Percentiles rank a stretch among this genome's conserved stretches.
Conservation (phyloP, 495 filamentous ascomycete genomes). For the Hypoxylon cercidicola region DNA sequence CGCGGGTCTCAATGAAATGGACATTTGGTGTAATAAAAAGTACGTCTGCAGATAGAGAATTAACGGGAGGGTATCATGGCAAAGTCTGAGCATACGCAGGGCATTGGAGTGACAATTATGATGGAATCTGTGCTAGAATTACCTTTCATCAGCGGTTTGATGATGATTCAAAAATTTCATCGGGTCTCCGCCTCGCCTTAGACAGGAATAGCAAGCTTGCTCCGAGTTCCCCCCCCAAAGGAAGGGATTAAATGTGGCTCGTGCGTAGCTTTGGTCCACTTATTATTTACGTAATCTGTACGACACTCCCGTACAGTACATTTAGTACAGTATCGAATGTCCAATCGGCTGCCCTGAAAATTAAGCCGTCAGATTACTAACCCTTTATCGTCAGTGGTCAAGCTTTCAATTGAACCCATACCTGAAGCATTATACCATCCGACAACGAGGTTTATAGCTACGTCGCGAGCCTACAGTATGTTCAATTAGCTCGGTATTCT, state of each 20-base stretch:
- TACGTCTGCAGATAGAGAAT: slow-evolving; percentile 69
- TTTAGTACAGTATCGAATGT: too few relatives aligned
- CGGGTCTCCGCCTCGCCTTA: slow-evolving; percentile 47
- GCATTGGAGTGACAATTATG: slow-evolving; percentile 51
- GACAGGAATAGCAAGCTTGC: slow-evolving; percentile 39
- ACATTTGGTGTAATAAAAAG: slow-evolving; percentile 68
- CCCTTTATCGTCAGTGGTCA: slow-evolving; percentile 25
- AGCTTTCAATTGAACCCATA: slow-evolving; percentile 13
- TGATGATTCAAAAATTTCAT: slow-evolving; percentile 53
- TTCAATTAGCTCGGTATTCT: slow-evolving; percentile 16
- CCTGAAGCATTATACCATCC: slow-evolving; percentile 9
- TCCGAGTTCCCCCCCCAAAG: slow-evolving; percentile 18
- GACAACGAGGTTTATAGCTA: slow-evolving; percentile 19
- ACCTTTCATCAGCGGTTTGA: slow-evolving; percentile 58
- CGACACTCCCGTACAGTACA: too few relatives aligned
- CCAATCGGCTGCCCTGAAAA: slow-evolving; percentile 3
- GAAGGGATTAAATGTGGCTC: slow-evolving; percentile 14
- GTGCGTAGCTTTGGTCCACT: slow-evolving; percentile 18
- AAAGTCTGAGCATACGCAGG: slow-evolving; percentile 72
- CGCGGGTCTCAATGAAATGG: slow-evolving; percentile 74
- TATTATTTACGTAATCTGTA: slow-evolving; percentile 15
- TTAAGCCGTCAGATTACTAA: slow-evolving; percentile 27
- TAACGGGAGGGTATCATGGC: slow-evolving; percentile 57
- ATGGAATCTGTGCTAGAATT: slow-evolving; percentile 52
- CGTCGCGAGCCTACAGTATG: slow-evolving; percentile 35